Base-by-base conservation (phyloP, 768 basidiomycete species). In the Podaxis mareebaensis region DNA sequence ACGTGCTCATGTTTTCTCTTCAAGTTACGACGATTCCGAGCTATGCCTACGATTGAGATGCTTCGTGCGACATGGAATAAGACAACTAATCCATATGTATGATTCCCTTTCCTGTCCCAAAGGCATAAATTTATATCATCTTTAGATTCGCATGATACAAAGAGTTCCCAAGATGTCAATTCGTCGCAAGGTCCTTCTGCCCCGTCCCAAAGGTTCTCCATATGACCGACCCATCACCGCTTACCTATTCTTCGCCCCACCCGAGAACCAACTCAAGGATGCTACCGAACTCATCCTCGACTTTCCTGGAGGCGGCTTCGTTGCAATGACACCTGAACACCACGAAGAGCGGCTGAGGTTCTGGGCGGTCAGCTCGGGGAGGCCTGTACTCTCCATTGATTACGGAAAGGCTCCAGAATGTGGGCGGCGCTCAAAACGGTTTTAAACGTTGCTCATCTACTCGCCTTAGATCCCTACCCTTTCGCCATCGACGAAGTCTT, bases 361-460 rank as follows among this genome's bases (percentile, higher is more conserved):
- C 68, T 99, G 97, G 96, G 91, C 95, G 3, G 77, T 85, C 36
- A 81, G 80, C 53, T 93, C 92, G 0, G 84, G 89, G 12, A 88
- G 86, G 70, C 91, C 92, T 13, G 85, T 98, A 3, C 77, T 99
- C 42, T 83, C 92, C 11, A 83, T 99, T 52, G 94, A 99, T 65
- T 99, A 99, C 73, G 94, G 95, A 38, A 99, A 99, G 76, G 92
- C 95, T 24, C 95, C 96, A 4, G 95, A 98, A 82, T 96, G 94
- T 95, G 72, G 74, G 86, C 69, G 20, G 20, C 33, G 33, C 49
- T 40, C 26, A 42, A 28, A 40, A 36, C 60, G 53, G 38, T 53
- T 36, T 52, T 11, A 52, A 17, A 17, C 51, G 38, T 6, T n/a
- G 51, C 28, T 51, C 28, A 60, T 52, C 46, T n/a, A 22, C 48